These are phyloP conservation scores for Cordia subcordata DNA, from an alignment of 257 asterid genomes.

Conservation along the genomic window DNA sequence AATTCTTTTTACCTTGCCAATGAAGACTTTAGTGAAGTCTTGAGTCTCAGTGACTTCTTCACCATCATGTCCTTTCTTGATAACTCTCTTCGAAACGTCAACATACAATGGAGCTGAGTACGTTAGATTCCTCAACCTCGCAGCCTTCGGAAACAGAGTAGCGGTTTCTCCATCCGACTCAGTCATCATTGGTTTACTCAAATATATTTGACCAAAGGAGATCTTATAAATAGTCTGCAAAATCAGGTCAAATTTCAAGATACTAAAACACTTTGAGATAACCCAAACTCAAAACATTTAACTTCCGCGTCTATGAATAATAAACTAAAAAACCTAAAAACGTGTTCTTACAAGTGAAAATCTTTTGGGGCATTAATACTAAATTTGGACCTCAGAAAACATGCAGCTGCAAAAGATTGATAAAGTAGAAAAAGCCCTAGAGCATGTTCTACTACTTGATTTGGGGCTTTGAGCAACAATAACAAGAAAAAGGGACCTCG, in stretches of 20 bases:
- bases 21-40: constrained; percentile 91
- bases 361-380: too few relatives aligned
- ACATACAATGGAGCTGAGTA: constrained; percentile 97
- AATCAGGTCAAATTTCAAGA: constrained; percentile 2
- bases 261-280: not conserved
- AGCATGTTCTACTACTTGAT: too few relatives aligned
- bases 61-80: constrained; percentile 96
- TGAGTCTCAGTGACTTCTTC: constrained; percentile 98
- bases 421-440: not conserved
- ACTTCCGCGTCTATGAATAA: too few relatives aligned
- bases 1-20: constrained; percentile 85
- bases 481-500: constrained; percentile 44
- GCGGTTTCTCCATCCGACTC: constrained; percentile 99
- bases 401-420: too few relatives aligned
- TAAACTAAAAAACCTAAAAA: not conserved
- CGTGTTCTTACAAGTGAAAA: not conserved
- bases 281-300: too few relatives aligned
- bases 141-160: constrained; percentile 98
- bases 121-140: constrained; percentile 91
- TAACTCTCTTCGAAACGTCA: constrained; percentile 80
- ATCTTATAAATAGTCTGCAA: constrained; percentile 90
- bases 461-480: too few relatives aligned
- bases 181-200: constrained; percentile 99
- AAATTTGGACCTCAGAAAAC: too few relatives aligned
- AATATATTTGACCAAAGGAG: constrained; percentile 86